These are phyloP conservation scores for Cryptococcus jaspeensis DNA, from an alignment of 1,284 basidiomycete species.

Conservation along the genomic window DNA sequence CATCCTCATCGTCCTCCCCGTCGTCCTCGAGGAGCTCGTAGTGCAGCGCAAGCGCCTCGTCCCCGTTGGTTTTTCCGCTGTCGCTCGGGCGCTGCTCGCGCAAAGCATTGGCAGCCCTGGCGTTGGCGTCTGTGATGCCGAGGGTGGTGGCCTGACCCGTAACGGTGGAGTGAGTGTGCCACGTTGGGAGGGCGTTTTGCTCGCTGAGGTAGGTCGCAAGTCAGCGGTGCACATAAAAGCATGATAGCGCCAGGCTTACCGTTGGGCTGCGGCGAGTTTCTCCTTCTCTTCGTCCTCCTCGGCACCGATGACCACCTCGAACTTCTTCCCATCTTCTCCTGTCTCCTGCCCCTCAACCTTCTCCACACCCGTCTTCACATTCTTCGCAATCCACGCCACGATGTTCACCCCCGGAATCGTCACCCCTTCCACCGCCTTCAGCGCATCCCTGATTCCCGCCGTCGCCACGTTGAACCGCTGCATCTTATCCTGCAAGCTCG, in stretches of 20 bases:
- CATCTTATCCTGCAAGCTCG: conserved; percentile 86
- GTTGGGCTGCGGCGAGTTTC: conserved; percentile 69
- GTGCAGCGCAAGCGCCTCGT: conserved; percentile 32
- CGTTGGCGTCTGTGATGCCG: conserved; percentile 53
- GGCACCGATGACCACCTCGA: conserved; percentile 74
- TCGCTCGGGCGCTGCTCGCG: conserved; percentile 1
- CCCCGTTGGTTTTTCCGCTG: conserved; percentile 22
- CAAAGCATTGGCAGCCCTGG: conserved; percentile 4
- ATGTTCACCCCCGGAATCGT: conserved; percentile 43
- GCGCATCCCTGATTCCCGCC: conserved; percentile 76
- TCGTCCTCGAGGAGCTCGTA: conserved; percentile 30
- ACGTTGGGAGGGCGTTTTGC: conserved; percentile 87
- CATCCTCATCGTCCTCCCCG: conserved; percentile 23
- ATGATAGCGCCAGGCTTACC: conserved; percentile 43
- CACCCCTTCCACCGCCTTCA: conserved; percentile 79
- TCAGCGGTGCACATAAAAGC: background rate
- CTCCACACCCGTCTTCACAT: conserved; percentile 55
- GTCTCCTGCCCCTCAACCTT: conserved; percentile 66
- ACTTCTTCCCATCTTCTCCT: conserved; percentile 57
- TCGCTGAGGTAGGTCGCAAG: conserved; percentile 49
- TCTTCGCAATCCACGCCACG: conserved; percentile 44
- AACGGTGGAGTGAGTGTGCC: conserved; percentile 93
- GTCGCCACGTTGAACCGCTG: conserved; percentile 92
- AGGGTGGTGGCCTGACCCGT: conserved; percentile 85
- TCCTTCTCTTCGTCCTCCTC: conserved; percentile 76